Base-by-base conservation (phyloP, 2,329 filamentous ascomycete genomes). In the Fusarium compactum region DNA sequence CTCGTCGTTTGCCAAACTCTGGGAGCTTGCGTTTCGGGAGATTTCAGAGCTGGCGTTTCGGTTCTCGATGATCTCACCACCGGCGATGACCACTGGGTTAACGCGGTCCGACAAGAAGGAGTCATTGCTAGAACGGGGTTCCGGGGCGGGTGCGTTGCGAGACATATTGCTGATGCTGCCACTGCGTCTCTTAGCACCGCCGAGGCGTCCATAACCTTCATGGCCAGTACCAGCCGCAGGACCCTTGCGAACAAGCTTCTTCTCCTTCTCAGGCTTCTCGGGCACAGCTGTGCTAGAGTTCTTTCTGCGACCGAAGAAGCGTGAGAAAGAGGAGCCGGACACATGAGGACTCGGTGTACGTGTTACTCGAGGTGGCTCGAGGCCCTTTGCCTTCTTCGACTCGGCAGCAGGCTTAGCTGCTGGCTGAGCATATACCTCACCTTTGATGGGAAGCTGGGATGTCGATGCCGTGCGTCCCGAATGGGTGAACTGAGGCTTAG, bases 161-260 rank as follows among this genome's bases (percentile, higher is more conserved):
- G 79, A 77, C 25, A 82, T 72, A 65, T 84, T 87, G 10, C 85
- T 81, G 22, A 84, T 82, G 74, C 88, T 90, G 63, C 86, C 88
- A 74, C 90, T 93, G 57, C 91, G 87, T 30, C 91, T 87, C 62
- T 90, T 87, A 30, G 83, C 74, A 8, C 85, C 82, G 5, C 90
- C 89, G 59, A 93, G 84, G 59, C 87, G 87, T 1, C 91, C 91
- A 74, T 95, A 95, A 2, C 92, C 92, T 81, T 98, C 95, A 75
- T 98, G 94, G 0, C 95, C 95, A 40, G 95, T 98, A n/a, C 95
- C 95, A 43, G 95, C 95, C 18, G 87, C 89, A 24, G 95, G 95
- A 0, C 95, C 95, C 79, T 94, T 95, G 29, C 92, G 87, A 25
- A 83, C 25, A 5, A 51, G 20, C 34, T 73, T 63, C 55, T 66